Evolutionary conservation across 495 filamentous ascomycete species (phyloP).

Genomic region (Umbilicaria muhlenbergii): DNA sequence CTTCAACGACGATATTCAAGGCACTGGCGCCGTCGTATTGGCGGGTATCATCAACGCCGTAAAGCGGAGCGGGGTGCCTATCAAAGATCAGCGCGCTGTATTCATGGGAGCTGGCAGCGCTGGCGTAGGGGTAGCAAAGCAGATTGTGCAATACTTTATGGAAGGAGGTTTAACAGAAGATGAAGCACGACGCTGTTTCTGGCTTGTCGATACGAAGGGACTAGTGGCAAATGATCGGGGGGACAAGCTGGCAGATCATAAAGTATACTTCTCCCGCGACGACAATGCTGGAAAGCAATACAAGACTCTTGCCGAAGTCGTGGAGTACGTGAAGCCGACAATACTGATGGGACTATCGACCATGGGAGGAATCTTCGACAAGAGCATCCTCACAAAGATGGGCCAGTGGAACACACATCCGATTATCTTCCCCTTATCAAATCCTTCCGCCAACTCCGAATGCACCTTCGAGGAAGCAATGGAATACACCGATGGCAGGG

Average conservation of each 20-base stretch:
- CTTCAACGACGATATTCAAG: conserved; percentile 99
- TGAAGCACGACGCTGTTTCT: conserved; percentile 82
- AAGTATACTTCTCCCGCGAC: conserved; percentile 86
- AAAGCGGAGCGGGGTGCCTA: conserved; percentile 68
- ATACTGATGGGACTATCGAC: conserved; percentile 91
- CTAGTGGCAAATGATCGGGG: conserved; percentile 88
- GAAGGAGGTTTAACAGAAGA: conserved; percentile 86
- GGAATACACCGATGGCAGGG: conserved; percentile 73
- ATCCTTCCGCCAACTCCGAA: conserved; percentile 89
- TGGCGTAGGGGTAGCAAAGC: conserved; percentile 92
- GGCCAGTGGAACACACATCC: conserved; percentile 64
- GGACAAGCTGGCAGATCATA: conserved; percentile 90
- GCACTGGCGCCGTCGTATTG: conserved; percentile 89
- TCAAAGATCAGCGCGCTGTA: conserved; percentile 83
- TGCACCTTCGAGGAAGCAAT: conserved; percentile 92
- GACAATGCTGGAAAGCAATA: conserved; percentile 89
- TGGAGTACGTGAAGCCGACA: conserved; percentile 86
- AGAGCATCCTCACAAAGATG: conserved; percentile 71
- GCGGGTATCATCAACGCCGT: conserved; percentile 91
- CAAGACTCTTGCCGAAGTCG: conserved; percentile 77
- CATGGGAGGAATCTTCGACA: conserved; percentile 86
- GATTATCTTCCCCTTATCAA: conserved; percentile 88
- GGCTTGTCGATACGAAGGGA: conserved; percentile 93
- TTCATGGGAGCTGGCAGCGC: conserved; percentile 94
- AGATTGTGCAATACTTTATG: conserved; percentile 91